Evolutionary conservation across 1,139 yeast genomes (phyloP).

Genomic region (Tardiomyces digboiensis): DNA sequence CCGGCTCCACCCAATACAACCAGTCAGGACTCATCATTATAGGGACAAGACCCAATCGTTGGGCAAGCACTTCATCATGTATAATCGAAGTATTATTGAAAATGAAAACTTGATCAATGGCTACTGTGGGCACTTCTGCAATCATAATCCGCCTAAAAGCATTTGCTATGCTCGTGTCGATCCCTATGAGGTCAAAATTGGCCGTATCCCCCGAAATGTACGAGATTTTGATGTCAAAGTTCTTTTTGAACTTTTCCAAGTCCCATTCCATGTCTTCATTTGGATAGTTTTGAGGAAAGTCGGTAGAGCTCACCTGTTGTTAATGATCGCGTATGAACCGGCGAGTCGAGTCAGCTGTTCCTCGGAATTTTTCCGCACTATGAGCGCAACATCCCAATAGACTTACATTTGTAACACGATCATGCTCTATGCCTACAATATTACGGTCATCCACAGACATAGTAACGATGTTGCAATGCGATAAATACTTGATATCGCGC

Average conservation of each 20-base stretch:
- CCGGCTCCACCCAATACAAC: conserved; percentile 47
- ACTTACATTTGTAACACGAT: conserved; percentile 69
- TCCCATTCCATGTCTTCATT: conserved; percentile 74
- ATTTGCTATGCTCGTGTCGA: conserved; percentile 90
- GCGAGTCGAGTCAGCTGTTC: too few relatives aligned
- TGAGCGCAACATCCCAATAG: too few relatives aligned
- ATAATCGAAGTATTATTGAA: conserved; percentile 94
- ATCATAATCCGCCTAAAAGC: conserved; percentile 97
- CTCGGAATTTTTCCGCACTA: too few relatives aligned
- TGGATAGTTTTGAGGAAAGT: conserved; percentile 75
- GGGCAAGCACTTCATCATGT: conserved; percentile 95
- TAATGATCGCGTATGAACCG: not conserved
- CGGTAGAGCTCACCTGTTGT: conserved; percentile 46
- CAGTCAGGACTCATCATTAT: conserved; percentile 85
- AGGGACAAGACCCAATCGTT: conserved; percentile 88
- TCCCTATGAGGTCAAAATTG: conserved; percentile 76
- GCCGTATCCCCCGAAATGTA: conserved; percentile 56
- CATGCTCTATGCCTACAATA: conserved; percentile 82
- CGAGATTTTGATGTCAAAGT: conserved; percentile 61
- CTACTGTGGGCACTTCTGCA: conserved; percentile 93
- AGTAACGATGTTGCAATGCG: too few relatives aligned
- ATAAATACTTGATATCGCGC: too few relatives aligned
- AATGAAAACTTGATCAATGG: conserved; percentile 84
- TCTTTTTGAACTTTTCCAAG: conserved; percentile 61
- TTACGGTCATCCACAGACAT: conserved; percentile 27